These are phyloP conservation scores for Globisporangium orthogonon DNA, from an alignment of 352 stramenopile genomes.

Conservation along the genomic window DNA sequence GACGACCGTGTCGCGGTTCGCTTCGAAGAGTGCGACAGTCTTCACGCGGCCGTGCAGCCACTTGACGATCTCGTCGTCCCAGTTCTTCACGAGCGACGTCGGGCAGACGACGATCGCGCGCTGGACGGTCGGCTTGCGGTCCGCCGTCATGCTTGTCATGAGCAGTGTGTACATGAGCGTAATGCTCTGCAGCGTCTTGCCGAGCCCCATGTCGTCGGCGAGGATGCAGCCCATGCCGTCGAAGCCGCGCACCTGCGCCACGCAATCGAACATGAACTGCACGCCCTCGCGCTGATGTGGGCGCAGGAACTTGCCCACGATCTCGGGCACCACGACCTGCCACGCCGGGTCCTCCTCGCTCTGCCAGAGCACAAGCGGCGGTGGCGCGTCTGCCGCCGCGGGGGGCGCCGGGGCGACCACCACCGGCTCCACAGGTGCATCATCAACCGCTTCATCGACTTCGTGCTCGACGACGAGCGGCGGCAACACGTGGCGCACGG, in stretches of 20 bases:
- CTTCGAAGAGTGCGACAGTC: constrained; percentile 77
- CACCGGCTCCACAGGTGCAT: constrained; percentile 17
- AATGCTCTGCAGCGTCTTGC: constrained; percentile 87
- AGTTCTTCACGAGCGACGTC: constrained; percentile 87
- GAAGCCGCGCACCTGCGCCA: constrained; percentile 64
- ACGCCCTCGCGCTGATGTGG: constrained; percentile 96
- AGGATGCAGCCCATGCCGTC: constrained; percentile 83
- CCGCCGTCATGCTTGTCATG: constrained; percentile 47
- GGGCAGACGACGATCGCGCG: constrained; percentile 79
- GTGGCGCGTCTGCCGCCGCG: constrained; percentile 27
- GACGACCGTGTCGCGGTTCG: constrained; percentile 74
- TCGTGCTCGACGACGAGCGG: constrained; percentile 61
- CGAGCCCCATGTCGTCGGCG: constrained; percentile 85
- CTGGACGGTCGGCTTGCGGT: constrained; percentile 55
- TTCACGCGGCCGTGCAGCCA: constrained; percentile 83
- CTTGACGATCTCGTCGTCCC: constrained; percentile 87
- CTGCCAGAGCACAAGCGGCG: constrained; percentile 78
- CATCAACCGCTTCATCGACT: constrained; percentile 20
- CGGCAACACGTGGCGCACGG: constrained; percentile 59
- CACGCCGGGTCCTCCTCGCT: constrained; percentile 53
- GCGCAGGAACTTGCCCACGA: constrained; percentile 93
- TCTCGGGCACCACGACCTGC: constrained; percentile 79
- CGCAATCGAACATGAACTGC: constrained; percentile 97
- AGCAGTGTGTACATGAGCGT: constrained; percentile 83
- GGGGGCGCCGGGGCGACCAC: constrained; percentile 17